phyloP scores from a whole-genome alignment of 2,329 filamentous ascomycete species.

The Diaporthe amygdali region DNA sequence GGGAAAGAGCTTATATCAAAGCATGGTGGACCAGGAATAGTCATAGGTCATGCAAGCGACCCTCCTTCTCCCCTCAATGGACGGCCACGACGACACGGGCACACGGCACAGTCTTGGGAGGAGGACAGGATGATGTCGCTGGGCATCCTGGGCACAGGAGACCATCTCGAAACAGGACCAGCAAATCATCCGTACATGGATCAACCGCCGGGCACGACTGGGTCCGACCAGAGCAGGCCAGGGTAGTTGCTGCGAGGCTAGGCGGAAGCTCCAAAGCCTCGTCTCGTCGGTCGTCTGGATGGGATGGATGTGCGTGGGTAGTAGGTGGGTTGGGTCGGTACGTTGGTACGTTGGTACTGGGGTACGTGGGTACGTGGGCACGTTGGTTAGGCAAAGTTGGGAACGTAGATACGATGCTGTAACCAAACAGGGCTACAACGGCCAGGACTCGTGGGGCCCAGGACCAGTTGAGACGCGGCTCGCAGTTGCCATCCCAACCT shows the following conservation, averaged over 20 bases:
- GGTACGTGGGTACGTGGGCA: neutral
- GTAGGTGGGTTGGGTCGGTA: neutral
- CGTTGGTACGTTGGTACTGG: neutral
- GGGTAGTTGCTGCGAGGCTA: neutral
- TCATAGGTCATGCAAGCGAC: constrained; percentile 28
- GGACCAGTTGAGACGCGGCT: neutral
- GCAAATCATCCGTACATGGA: constrained; percentile 41
- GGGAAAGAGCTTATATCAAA: constrained; percentile 48
- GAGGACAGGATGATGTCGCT: constrained; percentile 11
- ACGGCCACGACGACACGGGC: neutral
- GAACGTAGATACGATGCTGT: too few species aligned
- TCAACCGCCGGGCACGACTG: constrained; percentile 28
- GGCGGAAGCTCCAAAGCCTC: constrained; percentile 1
- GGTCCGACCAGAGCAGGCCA: constrained; percentile 23
- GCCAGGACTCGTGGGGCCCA: too few species aligned
- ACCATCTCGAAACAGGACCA: constrained; percentile 47
- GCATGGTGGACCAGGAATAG: constrained; percentile 38
- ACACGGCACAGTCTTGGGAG: neutral
- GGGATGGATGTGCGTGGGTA: neutral
- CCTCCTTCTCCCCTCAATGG: neutral
- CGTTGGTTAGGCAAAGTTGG: too few species aligned
- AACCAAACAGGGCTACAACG: too few species aligned
- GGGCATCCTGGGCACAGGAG: constrained; percentile 39
- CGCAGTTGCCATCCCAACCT: constrained; percentile 22
- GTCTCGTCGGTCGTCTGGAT: neutral